These are phyloP conservation scores for Jaapia argillacea DNA, from an alignment of 768 basidiomycete genomes.

Conservation along the genomic window DNA sequence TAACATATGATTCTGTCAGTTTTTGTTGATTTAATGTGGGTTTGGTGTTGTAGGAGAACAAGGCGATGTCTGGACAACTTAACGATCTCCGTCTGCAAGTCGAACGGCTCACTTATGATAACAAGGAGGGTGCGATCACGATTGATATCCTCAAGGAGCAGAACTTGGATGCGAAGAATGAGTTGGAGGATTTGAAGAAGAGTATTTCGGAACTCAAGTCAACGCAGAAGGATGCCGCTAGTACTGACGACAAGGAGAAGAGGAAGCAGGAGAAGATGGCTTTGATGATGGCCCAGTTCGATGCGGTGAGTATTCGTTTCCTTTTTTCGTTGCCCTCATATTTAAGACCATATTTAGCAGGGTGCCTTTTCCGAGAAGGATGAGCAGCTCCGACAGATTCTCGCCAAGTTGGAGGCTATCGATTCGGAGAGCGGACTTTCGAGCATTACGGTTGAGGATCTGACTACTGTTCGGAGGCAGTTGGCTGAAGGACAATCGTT, in stretches of 20 bases:
- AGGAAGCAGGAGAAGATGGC: constrained; percentile 99
- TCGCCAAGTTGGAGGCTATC: constrained; percentile 76
- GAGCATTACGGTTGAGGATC: constrained; percentile 62
- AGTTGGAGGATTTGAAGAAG: constrained; percentile 84
- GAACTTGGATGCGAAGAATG: constrained; percentile 75
- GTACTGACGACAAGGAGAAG: constrained; percentile 96
- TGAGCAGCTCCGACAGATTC: constrained; percentile 78
- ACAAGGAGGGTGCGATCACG: constrained; percentile 88
- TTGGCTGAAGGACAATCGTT: constrained; percentile 82
- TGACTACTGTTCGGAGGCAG: constrained; percentile 77
- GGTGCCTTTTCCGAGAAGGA: constrained; percentile 95
- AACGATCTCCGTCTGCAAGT: constrained; percentile 89
- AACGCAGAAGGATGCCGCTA: constrained; percentile 75
- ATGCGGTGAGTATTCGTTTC: constrained; percentile 59
- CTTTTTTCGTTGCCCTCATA: background rate
- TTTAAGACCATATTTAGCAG: constrained; percentile 37
- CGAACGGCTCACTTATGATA: constrained; percentile 89
- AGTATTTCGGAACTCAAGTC: constrained; percentile 69
- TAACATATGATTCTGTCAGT: constrained; percentile 1
- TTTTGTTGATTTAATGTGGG: constrained; percentile 4
- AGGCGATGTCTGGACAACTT: constrained; percentile 85
- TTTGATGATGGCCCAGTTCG: constrained; percentile 98
- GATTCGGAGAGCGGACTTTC: constrained; percentile 48
- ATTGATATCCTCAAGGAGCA: constrained; percentile 95
- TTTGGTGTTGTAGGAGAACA: constrained; percentile 98